Percentiles rank a stretch among this genome's conserved stretches.
Conservation (phyloP, 1,139 yeast species). For the Saccharomycopsis phalli region DNA sequence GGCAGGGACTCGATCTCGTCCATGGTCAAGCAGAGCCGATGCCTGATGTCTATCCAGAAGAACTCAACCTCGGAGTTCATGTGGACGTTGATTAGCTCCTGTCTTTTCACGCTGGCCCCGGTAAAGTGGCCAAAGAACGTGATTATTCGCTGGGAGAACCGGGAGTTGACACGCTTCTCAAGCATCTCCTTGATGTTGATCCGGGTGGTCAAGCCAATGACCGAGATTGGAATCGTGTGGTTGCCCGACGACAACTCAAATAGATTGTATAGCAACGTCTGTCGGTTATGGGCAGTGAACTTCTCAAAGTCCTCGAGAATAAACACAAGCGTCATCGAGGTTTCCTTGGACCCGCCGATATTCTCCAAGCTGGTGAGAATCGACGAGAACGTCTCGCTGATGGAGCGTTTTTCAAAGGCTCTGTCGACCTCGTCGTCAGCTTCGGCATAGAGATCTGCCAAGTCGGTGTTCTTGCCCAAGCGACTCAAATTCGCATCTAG, state of each 20-base stretch:
- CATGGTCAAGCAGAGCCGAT: constrained; percentile 25
- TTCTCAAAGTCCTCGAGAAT: constrained; percentile 79
- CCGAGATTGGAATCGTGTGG: constrained; percentile 62
- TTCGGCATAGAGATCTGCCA: constrained; percentile 5
- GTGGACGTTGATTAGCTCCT: constrained; percentile 25
- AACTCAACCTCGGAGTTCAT: constrained; percentile 20
- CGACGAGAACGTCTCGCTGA: constrained; percentile 45
- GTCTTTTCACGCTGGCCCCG: not conserved
- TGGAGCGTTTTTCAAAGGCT: constrained; percentile 36
- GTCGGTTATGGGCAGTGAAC: constrained; percentile 65
- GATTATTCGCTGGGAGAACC: constrained; percentile 77
- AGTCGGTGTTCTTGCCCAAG: constrained; percentile 20
- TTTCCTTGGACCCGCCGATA: constrained; percentile 25
- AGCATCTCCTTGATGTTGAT: constrained; percentile 69
- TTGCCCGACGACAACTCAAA: constrained; percentile 78
- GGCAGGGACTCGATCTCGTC: constrained; percentile 23
- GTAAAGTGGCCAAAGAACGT: constrained; percentile 43
- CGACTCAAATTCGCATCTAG: constrained; percentile 42
- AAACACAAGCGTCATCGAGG: constrained; percentile 53
- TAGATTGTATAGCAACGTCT: constrained; percentile 75
- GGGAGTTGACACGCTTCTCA: constrained; percentile 84
- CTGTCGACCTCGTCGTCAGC: constrained; percentile 12
- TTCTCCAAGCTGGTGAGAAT: constrained; percentile 38
- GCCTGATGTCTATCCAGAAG: constrained; percentile 28
- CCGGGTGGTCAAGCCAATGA: constrained; percentile 71